Percentiles rank a stretch among this genome's conserved stretches.
Evolutionary conservation across 148 eudicot species (phyloP).

Genomic region (Silene latifolia): DNA sequence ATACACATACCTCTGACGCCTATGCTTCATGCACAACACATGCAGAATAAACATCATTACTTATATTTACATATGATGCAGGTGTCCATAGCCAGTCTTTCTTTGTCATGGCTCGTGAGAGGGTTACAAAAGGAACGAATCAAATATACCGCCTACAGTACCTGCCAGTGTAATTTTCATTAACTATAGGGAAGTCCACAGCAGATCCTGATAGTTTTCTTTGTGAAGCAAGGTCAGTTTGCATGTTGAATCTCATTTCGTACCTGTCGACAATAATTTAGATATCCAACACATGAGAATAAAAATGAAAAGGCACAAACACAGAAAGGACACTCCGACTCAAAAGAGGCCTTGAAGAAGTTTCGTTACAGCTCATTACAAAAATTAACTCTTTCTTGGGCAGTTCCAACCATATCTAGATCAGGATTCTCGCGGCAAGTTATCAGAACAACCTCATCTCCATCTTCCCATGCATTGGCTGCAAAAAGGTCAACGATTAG

Average conservation of each 20-base stretch:
- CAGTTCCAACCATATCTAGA: slow-evolving; percentile 64
- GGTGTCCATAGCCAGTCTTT: too few species aligned
- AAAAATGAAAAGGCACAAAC: background rate
- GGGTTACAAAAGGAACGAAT: background rate
- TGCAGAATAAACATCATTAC: background rate
- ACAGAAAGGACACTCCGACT: background rate
- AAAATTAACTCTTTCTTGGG: slow-evolving; percentile 56
- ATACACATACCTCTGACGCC: slow-evolving; percentile 87
- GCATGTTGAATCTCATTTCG: slow-evolving; percentile 95
- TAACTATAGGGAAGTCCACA: slow-evolving; percentile 89
- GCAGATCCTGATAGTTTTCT: slow-evolving; percentile 75
- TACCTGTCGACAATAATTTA: slow-evolving; percentile 47
- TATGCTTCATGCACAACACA: slow-evolving; percentile 20
- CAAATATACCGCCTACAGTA: slow-evolving; percentile 16
- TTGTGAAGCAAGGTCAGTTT: slow-evolving; percentile 74
- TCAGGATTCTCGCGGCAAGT: slow-evolving; percentile 87
- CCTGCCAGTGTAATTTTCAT: slow-evolving; percentile 91
- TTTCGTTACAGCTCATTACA: slow-evolving; percentile 65
- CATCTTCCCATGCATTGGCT: slow-evolving; percentile 99
- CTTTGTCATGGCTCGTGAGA: too few species aligned
- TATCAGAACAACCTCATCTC: slow-evolving; percentile 83
- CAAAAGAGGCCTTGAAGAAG: slow-evolving; percentile 5
- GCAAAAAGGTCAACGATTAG: slow-evolving; percentile 1
- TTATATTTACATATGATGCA: too few species aligned
- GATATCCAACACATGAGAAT: background rate